These are phyloP conservation scores for Pluteus cervinus DNA, from an alignment of 768 basidiomycete genomes.

Conservation along the genomic window DNA sequence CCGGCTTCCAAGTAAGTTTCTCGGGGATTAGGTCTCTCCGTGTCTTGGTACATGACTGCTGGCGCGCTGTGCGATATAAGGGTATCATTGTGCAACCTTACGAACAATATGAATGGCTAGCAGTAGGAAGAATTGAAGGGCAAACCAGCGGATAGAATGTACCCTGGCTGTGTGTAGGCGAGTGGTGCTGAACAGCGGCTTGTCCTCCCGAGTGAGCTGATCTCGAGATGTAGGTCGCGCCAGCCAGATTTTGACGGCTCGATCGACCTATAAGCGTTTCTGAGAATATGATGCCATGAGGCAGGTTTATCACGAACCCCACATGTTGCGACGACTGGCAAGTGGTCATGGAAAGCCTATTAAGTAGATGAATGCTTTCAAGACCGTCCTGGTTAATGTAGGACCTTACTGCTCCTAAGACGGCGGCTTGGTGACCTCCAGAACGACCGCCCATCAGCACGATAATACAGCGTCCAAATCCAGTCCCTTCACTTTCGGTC, in stretches of 20 bases:
- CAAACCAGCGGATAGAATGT: slow-evolving; percentile 58
- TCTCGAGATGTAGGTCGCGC: slow-evolving; percentile 33
- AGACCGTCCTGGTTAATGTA: slow-evolving; percentile 1
- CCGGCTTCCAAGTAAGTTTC: slow-evolving; percentile 36
- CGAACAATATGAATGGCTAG: neutral
- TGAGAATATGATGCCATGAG: slow-evolving; percentile 1
- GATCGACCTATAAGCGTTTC: slow-evolving; percentile 48
- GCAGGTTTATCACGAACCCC: slow-evolving; percentile 43
- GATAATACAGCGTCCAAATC: slow-evolving; percentile 56
- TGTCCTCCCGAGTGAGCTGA: slow-evolving; percentile 57
- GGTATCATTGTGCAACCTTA: slow-evolving; percentile 53
- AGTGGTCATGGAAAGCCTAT: slow-evolving; percentile 62
- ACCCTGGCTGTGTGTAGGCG: slow-evolving; percentile 62
- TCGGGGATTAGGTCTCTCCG: slow-evolving; percentile 17
- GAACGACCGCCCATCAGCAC: slow-evolving; percentile 66
- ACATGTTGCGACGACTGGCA: slow-evolving; percentile 70
- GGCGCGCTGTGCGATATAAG: slow-evolving; percentile 50
- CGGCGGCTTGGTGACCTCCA: slow-evolving; percentile 68
- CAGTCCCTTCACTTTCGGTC: slow-evolving; percentile 54
- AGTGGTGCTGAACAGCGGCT: slow-evolving; percentile 68
- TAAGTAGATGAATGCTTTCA: neutral
- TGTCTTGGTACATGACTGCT: slow-evolving; percentile 33
- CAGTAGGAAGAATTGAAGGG: too few species aligned
- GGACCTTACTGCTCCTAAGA: slow-evolving; percentile 52
- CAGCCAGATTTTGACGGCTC: slow-evolving; percentile 72